Evolutionary conservation across 208 protist species (phyloP), one percentile per base, ranked within the genome.

Genomic region (Angomonas ambiguus): DNA sequence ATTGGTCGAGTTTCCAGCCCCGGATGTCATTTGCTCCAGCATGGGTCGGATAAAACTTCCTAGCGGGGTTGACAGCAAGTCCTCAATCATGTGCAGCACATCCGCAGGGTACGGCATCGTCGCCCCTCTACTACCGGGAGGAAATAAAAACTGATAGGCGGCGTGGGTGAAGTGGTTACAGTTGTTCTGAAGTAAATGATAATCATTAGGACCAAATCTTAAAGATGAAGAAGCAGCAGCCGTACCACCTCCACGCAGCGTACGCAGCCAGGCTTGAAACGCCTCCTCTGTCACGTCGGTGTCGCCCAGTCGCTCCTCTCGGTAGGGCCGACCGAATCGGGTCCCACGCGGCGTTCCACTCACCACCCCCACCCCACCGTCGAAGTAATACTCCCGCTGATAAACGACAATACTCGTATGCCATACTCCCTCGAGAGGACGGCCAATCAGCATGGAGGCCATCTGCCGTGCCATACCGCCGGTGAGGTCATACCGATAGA

Each of bases 401-500:
- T 90, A 98, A 0, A 95, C 88, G 33, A 98, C 91, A 41, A 98
- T 87, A 53, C 80, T 76, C 1, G 96, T 98, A 77, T 98, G 96
- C 87, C 91, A 98, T 53, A 98, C 92, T 10, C 77, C 95, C 45
- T 98, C 94, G 24, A 98, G 58, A 0, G 77, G 69, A 24, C 83
- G 79, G n/a, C 96, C 96, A 33, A 96, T 57, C 16, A 98, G 63
- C 67, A 85, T 62, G 5, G 67, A 60, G 24, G 82, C 88, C 41
- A 98, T 71, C 25, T 18, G 70, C 41, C 66, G 72, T 0, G 94
- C 96, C 82, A 98, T 88, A 6, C 96, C 96, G 10, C 82, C 71
- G 1, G 79, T 92, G n/a, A 98, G 53, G 71, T 98, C 96, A 72
- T 98, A 98, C 38, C 96, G 85, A 72, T 97, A 91, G 25, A 98